phyloP scores from a whole-genome alignment of 1,139 yeast species.

The Zygoascus hellenicus region DNA sequence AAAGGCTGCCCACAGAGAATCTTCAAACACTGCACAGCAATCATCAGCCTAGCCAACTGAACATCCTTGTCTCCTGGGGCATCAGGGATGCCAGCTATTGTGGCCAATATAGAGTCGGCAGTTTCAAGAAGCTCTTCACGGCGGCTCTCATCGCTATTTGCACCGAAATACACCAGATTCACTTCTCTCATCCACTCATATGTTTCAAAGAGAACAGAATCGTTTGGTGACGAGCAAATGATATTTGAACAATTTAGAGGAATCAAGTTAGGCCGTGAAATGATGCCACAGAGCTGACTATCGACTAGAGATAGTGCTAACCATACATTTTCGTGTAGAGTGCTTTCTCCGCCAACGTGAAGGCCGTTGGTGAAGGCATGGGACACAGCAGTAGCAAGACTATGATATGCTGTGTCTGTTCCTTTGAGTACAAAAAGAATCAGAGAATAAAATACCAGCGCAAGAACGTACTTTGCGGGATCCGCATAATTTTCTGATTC shows the following conservation, averaged over 20 bases:
- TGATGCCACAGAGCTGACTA: not conserved
- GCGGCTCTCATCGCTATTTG: not conserved
- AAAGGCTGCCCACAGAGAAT: not conserved
- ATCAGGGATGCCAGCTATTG: not conserved
- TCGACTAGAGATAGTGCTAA: conserved; percentile 3
- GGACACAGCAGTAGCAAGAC: not conserved
- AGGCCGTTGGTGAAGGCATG: conserved; percentile 5
- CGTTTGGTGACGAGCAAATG: not conserved
- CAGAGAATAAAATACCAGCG: not conserved
- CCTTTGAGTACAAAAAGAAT: not conserved
- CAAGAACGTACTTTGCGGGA: conserved; percentile 1
- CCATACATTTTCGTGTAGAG: not conserved
- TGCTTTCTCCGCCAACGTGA: not conserved
- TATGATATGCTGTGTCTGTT: not conserved
- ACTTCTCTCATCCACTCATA: conserved; percentile 6
- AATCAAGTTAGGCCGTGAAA: conserved; percentile 5
- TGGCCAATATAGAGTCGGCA: not conserved
- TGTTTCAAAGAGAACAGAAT: not conserved
- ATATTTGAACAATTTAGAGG: conserved; percentile 1
- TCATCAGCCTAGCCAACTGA: not conserved
- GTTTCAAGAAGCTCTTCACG: not conserved
- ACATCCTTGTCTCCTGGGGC: not conserved
- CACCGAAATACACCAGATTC: conserved; percentile 3
- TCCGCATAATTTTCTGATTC: not conserved
- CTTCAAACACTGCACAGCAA: conserved; percentile 1